These are phyloP conservation scores for Cladosporium oxysporum DNA, from an alignment of 2,329 filamentous ascomycete genomes.

Conservation along the genomic window DNA sequence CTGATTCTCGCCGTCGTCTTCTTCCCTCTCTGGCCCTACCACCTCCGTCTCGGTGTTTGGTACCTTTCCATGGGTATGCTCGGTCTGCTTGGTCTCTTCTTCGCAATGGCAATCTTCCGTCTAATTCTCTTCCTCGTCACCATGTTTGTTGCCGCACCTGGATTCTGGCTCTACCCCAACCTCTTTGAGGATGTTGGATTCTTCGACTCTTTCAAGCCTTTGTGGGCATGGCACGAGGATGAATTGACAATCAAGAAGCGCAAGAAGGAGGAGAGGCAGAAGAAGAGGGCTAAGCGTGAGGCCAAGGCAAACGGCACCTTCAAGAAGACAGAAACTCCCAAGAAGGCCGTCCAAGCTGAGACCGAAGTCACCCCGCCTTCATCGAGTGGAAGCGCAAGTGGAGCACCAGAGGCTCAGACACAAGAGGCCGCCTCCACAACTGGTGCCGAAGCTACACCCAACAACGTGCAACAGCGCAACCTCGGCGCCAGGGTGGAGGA, in stretches of 20 bases:
- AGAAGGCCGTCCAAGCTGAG: slow-evolving; percentile 22
- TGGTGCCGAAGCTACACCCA: slow-evolving; percentile 25
- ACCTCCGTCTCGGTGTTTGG: slow-evolving; percentile 91
- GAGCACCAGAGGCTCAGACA: slow-evolving; percentile 21
- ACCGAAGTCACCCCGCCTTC: not conserved
- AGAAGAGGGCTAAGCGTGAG: slow-evolving; percentile 36
- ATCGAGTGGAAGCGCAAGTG: slow-evolving; percentile 1
- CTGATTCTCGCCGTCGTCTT: slow-evolving; percentile 86
- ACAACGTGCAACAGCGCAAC: slow-evolving; percentile 29
- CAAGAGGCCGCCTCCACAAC: slow-evolving; percentile 27
- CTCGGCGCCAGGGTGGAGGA: slow-evolving; percentile 35
- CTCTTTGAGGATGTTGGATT: slow-evolving; percentile 98
- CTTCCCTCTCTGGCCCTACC: slow-evolving; percentile 94
- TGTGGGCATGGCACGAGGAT: slow-evolving; percentile 91
- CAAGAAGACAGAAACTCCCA: slow-evolving; percentile 23
- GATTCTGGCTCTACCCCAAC: slow-evolving; percentile 98
- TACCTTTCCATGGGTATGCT: slow-evolving; percentile 95
- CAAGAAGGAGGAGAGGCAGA: slow-evolving; percentile 39
- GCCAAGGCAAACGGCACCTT: slow-evolving; percentile 32
- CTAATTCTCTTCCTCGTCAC: slow-evolving; percentile 93
- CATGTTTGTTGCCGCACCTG: slow-evolving; percentile 79
- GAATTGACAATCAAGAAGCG: slow-evolving; percentile 40
- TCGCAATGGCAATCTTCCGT: slow-evolving; percentile 95
- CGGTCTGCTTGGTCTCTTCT: slow-evolving; percentile 87
- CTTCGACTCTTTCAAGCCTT: slow-evolving; percentile 91